Evolutionary conservation across 495 filamentous ascomycete genomes (phyloP).

Genomic region (Trichoderma orchidacearum): DNA sequence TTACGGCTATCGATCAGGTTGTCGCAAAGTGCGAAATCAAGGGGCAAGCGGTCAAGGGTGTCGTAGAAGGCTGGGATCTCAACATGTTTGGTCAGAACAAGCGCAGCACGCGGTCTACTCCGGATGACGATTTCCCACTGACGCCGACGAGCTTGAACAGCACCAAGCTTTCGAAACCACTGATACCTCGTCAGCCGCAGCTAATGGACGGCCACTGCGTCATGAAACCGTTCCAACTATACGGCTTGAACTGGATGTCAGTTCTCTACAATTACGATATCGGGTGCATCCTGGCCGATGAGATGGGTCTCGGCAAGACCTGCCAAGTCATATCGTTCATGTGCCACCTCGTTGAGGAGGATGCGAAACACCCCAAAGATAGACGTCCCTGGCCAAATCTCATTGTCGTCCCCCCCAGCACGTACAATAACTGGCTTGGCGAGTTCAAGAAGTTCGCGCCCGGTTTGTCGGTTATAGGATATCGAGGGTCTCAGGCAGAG

Average conservation of each 20-base stretch:
- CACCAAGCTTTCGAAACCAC: slow-evolving; percentile 13
- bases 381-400: slow-evolving; percentile 60
- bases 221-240: slow-evolving; percentile 86
- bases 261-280: slow-evolving; percentile 64
- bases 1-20: slow-evolving; percentile 65
- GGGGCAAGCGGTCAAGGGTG: slow-evolving; percentile 50
- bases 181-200: slow-evolving; percentile 50
- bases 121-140: slow-evolving; percentile 12
- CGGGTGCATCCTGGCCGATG: slow-evolving; percentile 86
- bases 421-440: slow-evolving; percentile 85
- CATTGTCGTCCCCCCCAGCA: slow-evolving; percentile 82
- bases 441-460: slow-evolving; percentile 88
- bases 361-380: slow-evolving; percentile 12
- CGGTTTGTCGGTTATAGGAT: slow-evolving; percentile 56
- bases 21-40: slow-evolving; percentile 57
- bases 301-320: slow-evolving; percentile 97
- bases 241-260: slow-evolving; percentile 87
- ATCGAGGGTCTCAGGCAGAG: slow-evolving; percentile 58
- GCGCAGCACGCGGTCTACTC: slow-evolving; percentile 6
- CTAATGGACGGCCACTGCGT: slow-evolving; percentile 55
- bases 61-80: slow-evolving; percentile 68
- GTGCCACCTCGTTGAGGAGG: slow-evolving; percentile 54
- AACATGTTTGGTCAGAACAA: slow-evolving; percentile 47
- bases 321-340: slow-evolving; percentile 92
- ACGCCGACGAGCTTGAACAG: slow-evolving; percentile 15